Evolutionary conservation across 73 alveolate genomes (phyloP).

Genomic region (Strombidium stylifer): DNA sequence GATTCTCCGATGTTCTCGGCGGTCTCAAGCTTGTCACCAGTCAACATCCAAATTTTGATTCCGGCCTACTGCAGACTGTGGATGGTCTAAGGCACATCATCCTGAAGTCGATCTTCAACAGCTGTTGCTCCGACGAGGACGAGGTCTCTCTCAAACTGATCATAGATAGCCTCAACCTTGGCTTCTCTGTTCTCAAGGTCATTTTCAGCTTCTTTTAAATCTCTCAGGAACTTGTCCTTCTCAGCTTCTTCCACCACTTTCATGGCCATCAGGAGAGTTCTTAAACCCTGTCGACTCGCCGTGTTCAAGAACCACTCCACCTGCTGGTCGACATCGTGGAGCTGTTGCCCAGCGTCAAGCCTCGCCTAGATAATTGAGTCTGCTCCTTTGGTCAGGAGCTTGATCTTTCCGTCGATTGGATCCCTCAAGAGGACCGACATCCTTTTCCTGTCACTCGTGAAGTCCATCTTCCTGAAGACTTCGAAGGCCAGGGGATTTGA

Average conservation of each 20-base stretch:
- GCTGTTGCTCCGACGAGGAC: slow-evolving; percentile 94
- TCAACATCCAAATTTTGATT: slow-evolving; percentile 97
- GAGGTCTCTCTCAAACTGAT: slow-evolving; percentile 83
- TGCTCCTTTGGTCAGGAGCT: slow-evolving; percentile 61
- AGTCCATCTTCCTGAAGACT: slow-evolving; percentile 77
- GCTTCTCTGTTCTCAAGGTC: slow-evolving; percentile 63
- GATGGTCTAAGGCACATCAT: slow-evolving; percentile 94
- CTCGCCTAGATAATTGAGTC: slow-evolving; percentile 50
- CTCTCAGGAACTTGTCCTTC: slow-evolving; percentile 56
- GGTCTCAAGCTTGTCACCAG: slow-evolving; percentile 98
- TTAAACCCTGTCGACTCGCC: slow-evolving; percentile 68
- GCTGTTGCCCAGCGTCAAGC: slow-evolving; percentile 4
- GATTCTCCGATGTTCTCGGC: slow-evolving; percentile 96
- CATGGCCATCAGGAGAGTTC: slow-evolving; percentile 90
- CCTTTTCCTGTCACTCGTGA: slow-evolving; percentile 89
- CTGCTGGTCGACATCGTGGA: background rate
- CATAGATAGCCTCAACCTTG: slow-evolving; percentile 65
- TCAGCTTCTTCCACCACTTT: slow-evolving; percentile 88
- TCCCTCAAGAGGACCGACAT: slow-evolving; percentile 81
- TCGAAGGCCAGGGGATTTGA: slow-evolving; percentile 73
- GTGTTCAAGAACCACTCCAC: slow-evolving; percentile 36
- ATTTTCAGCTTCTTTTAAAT: slow-evolving; percentile 68
- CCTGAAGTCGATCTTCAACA: slow-evolving; percentile 97
- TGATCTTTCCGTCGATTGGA: slow-evolving; percentile 49
- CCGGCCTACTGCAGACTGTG: slow-evolving; percentile 87